A percentile compares a stretch with the other conserved stretches of the same genome.
Evolutionary conservation across 208 protist species (phyloP).

Genomic region (Leishmania arabica): DNA sequence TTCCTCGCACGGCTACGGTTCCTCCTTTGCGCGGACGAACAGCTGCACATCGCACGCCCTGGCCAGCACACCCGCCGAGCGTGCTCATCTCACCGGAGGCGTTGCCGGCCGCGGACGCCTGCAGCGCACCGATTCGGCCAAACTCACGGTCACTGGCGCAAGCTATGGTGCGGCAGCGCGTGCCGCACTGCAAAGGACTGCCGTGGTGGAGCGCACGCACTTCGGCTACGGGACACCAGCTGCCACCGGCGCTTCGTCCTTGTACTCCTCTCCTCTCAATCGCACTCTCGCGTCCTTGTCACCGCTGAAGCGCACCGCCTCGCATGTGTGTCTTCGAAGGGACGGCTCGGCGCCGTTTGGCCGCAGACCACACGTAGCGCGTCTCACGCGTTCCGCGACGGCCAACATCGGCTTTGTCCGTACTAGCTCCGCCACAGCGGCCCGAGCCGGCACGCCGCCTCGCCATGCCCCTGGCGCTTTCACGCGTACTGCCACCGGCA

Average conservation of each 20-base stretch:
- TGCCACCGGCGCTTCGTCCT: not conserved
- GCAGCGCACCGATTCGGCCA: constrained; percentile 25
- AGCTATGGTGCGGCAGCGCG: not conserved
- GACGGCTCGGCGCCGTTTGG: constrained; percentile 11
- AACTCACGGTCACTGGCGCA: not conserved
- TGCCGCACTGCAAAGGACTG: not conserved
- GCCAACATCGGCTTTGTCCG: constrained; percentile 13
- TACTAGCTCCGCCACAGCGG: not conserved
- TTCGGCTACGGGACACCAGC: not conserved
- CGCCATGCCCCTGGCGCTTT: not conserved
- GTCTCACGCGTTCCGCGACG: constrained; percentile 26
- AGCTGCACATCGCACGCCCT: constrained; percentile 15
- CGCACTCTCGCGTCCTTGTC: constrained; percentile 5
- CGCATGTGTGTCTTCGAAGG: constrained; percentile 6
- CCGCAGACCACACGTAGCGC: constrained; percentile 7
- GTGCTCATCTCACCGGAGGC: not conserved
- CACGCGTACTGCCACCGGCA: constrained; percentile 37
- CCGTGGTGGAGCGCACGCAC: constrained; percentile 21
- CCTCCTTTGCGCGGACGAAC: constrained; percentile 19
- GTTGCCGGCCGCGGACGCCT: constrained; percentile 3
- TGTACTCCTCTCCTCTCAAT: not conserved
- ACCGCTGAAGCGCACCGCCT: constrained; percentile 34
- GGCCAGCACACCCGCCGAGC: constrained; percentile 12
- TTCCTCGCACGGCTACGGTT: not conserved
- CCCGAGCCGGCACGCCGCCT: not conserved